Conservation (phyloP, 768 basidiomycete genomes). For the Kwoniella sp. region DNA sequence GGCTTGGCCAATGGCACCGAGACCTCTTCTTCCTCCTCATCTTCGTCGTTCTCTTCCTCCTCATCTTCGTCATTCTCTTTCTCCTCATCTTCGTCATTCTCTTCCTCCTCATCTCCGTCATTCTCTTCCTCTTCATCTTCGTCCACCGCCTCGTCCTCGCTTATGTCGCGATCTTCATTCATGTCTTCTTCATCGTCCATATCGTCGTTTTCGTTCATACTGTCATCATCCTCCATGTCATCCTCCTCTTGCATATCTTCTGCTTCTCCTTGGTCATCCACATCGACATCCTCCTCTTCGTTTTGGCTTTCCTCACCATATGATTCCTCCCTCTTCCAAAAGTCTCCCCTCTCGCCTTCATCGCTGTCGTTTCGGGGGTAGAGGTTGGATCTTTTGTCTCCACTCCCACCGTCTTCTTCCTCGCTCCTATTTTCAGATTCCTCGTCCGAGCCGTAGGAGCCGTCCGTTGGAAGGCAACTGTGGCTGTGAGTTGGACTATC, state of each 20-base stretch:
- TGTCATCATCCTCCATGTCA: neutral
- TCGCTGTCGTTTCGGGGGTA: slow-evolving; percentile 3
- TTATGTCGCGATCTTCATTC: slow-evolving; percentile 3
- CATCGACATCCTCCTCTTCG: neutral
- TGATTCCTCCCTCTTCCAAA: neutral
- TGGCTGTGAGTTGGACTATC: neutral
- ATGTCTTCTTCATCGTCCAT: slow-evolving; percentile 1
- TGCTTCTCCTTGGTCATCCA: neutral
- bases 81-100: no score
- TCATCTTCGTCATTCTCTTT: no score
- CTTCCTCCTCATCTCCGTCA: no score
- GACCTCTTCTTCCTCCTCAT: slow-evolving; percentile 10
- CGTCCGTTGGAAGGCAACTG: neutral
- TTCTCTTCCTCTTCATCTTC: no score
- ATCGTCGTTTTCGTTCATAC: slow-evolving; percentile 9
- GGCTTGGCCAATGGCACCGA: neutral
- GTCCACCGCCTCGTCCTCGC: slow-evolving; percentile 5
- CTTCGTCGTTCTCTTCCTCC: no score
- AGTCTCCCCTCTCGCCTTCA: slow-evolving; percentile 3
- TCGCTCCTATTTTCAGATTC: slow-evolving; percentile 6
- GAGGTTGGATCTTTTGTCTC: neutral
- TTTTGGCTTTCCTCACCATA: neutral
- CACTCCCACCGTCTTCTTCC: no score
- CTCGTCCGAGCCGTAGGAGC: neutral
- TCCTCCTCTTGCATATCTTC: slow-evolving; percentile 9